Evolutionary conservation across 2,329 filamentous ascomycete genomes (phyloP).

Genomic region (Cytospora mali): DNA sequence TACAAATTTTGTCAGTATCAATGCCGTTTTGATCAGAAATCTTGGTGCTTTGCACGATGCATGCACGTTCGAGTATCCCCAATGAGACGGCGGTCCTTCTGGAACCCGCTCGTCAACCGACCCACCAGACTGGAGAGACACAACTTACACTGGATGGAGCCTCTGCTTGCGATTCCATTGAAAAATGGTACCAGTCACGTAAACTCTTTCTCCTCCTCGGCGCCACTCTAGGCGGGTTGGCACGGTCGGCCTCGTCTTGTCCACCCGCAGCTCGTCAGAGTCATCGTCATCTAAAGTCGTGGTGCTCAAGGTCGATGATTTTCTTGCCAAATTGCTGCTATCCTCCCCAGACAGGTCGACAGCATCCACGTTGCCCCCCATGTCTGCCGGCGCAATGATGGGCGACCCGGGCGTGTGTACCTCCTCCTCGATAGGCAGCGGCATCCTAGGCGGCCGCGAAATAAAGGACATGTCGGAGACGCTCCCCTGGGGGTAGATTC

Average conservation of each 20-base stretch:
- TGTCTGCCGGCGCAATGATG: constrained; percentile 73
- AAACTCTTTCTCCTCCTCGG: constrained; percentile 82
- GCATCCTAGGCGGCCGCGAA: constrained; percentile 80
- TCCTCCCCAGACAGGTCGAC: constrained; percentile 54
- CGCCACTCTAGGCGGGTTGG: constrained; percentile 87
- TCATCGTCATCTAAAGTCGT: constrained; percentile 75
- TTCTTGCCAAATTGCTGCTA: constrained; percentile 49
- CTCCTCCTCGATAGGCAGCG: constrained; percentile 92
- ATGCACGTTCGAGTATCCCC: constrained; percentile 17
- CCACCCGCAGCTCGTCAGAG: constrained; percentile 73
- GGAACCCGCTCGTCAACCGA: constrained; percentile 11
- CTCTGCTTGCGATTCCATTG: constrained; percentile 96
- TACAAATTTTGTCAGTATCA: constrained; percentile 27
- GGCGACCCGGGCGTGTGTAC: constrained; percentile 87
- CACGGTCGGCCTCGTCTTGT: constrained; percentile 76
- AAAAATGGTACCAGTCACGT: constrained; percentile 96
- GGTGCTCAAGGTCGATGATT: constrained; percentile 62
- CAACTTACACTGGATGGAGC: constrained; percentile 78
- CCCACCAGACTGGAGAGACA: constrained; percentile 8
- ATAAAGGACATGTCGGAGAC: constrained; percentile 66
- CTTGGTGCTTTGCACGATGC: constrained; percentile 17
- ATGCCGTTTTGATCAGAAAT: not conserved
- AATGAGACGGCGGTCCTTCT: constrained; percentile 10
- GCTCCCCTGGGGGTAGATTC: constrained; percentile 56
- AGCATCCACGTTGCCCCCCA: constrained; percentile 53